Evolutionary conservation across 2,329 filamentous ascomycete genomes (phyloP).

Genomic region (Monosporascus sp.): DNA sequence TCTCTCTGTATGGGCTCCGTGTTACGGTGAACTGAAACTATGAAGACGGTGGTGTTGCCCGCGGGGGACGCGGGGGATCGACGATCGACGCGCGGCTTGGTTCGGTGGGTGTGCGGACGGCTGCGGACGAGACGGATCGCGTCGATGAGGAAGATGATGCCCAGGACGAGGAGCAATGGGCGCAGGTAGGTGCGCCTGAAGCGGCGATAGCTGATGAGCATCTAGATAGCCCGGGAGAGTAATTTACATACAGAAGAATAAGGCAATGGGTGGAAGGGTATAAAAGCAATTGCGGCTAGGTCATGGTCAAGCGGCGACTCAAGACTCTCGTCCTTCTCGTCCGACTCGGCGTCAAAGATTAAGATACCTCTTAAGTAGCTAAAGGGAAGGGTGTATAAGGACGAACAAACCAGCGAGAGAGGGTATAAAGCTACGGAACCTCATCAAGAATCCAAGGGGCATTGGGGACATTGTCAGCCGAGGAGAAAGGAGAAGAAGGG

Average conservation of each 20-base stretch:
- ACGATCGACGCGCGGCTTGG: conserved; percentile 14
- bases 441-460: too few species aligned
- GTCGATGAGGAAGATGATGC: conserved; percentile 29
- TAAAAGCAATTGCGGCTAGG: neutral
- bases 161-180: conserved; percentile 24
- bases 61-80: conserved; percentile 10
- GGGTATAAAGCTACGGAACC: too few species aligned
- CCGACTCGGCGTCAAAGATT: too few species aligned
- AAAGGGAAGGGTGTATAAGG: too few species aligned
- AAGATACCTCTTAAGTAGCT: too few species aligned
- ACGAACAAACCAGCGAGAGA: too few species aligned
- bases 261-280: neutral
- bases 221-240: conserved; percentile 15
- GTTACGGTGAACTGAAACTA: conserved; percentile 64
- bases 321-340: too few species aligned
- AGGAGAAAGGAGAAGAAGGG: too few species aligned
- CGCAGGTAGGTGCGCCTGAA: conserved; percentile 30
- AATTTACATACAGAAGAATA: conserved; percentile 5
- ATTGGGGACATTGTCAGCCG: too few species aligned
- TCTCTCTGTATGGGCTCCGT: conserved; percentile 52
- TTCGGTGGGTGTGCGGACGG: conserved; percentile 25
- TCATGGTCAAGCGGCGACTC: too few species aligned
- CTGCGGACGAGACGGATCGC: conserved; percentile 23
- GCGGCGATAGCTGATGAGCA: conserved; percentile 30
- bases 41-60: conserved; percentile 46